Evolutionary conservation across 371 early-diverging fungal species (phyloP), one percentile per base, ranked within the genome.

Genomic region (Dinochytrium kinnereticum): DNA sequence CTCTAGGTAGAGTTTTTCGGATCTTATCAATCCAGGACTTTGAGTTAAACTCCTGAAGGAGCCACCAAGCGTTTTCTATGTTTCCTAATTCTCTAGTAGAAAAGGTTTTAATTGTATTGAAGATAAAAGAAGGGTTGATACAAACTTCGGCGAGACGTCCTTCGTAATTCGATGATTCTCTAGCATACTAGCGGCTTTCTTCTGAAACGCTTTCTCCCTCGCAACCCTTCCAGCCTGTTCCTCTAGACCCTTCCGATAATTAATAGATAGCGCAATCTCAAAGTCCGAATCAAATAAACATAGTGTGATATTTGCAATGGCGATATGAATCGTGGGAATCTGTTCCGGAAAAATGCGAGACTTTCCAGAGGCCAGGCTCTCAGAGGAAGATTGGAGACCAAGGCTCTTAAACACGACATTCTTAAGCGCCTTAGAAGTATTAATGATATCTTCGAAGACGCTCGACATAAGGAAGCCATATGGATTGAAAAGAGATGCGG

Each of bases 31-130:
- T 83, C 90, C 90, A 91, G 0, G 81, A 71, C 7, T 79, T 81
- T 15, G 89, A 79, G 57, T 90, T 87, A 69, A 86, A 88, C 64
- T 88, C 85, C 49, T 90, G 85, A 26, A 91, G 69, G 21, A 84
- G 75, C 78, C 85, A 84, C 83, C 84, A 88, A 2, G 89, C 89
- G 17, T 84, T 83, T 40, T 86, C 86, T 1, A 90, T 73, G n/a
- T 73, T 78, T 28, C 55, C 26, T 28, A 40, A 67, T 31, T 33
- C 21, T n/a, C 33, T 37, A 59, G 28, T 15, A 26, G 26, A 53
- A 5, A 53, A 5, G 5, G 24, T 53, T 53, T n/a, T 13, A 5
- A 53, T 7, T 5, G 10, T 53, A 26, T 53, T 53, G 55, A 53
- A 53, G 13, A 5, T 5, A 61, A 61, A 36, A 17, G 36, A 34